Base-by-base conservation (phyloP, 257 asterid species). In the Vinca minor region DNA sequence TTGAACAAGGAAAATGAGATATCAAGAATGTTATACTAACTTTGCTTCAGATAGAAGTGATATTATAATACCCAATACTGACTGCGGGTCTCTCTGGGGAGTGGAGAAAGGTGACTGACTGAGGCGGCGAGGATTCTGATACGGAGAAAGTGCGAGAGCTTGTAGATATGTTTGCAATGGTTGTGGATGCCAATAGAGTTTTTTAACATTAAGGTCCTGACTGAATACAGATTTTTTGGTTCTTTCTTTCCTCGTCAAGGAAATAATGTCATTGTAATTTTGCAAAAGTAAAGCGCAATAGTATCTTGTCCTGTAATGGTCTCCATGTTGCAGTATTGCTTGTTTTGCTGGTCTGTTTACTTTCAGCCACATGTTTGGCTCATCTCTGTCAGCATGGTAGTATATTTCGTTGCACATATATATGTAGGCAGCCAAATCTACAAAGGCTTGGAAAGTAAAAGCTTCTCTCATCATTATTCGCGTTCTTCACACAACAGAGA, bases 1-100 rank as follows among this genome's bases (percentile, higher is more conserved):
- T 74, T 82, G 62, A 71, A 70, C 11, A 78, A 70, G 69, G 82
- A 74, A 17, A 71, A 23, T 52, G 59, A 62, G 67, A 34, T 70
- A 63, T 45, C 52, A 39, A 35, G 61, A 65, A 54, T 52, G 23
- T 38, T 58, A 59, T 57, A 59, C 26, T 75, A 34, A 42, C 41
- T 1, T 26, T 35, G 21, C 32, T 69, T 38, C 21, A 36, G 14
- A 9, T 11, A 1, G 5, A n/a, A 20, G 28, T 21, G 36, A 20
- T 59, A 21, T 21, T 39, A 38, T 20, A 23, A 15, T 36, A 34
- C 34, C 49, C n/a, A n/a, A n/a, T n/a, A n/a, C n/a, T 39, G 57
- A 15, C 8, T 13, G 8, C 9, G 32, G 45, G 45, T n/a, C 11
- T 42, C 35, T 56, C 26, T 21, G 31, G 57, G n/a, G 39, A 8